Evolutionary conservation across 2,329 filamentous ascomycete species (phyloP), one percentile per base, ranked within the genome.

Genomic region (Fusarium sp.): DNA sequence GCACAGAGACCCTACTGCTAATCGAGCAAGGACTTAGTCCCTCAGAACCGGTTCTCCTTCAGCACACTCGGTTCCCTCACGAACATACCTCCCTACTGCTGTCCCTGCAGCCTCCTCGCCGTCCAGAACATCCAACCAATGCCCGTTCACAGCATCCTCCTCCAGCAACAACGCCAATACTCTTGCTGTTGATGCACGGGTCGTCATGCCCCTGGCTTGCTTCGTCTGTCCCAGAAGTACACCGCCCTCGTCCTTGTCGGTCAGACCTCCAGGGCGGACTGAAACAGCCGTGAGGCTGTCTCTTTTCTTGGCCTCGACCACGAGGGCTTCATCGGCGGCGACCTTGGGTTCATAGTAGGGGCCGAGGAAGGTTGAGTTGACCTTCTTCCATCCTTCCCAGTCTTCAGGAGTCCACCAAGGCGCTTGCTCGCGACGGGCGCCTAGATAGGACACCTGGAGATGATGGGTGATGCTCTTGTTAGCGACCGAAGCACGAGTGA

Each of bases 371-470:
- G 76, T 75, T 19, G 67, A 68, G 65, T 78, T 80, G 19, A 74
- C 67, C 48, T 79, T 72, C 35, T 68, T 63, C 68, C 68, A 70
- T 21, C 66, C 68, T n/a, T 72, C 66, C 78, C 79, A 84, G 51
- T 76, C 78, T 5, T 80, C 77, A 23, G 74, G 69, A 31, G 66
- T 70, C 80, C 81, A 86, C 82, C 84, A 87, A 2, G 77, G 4
- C 79, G 80, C 46, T 74, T 76, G n/a, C 17, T 59, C 50, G 5
- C 78, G 75, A 11, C 87, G 79, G 13, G 82, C 80, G 48, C 77
- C 76, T 5, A 86, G 71, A 54, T 86, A 85, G 0, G 84, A 87
- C 27, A 89, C 78, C 62, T 88, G 79, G 45, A 89, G 74, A 73
- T 87, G 88, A 57, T 84, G 82, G 10, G 75, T 83, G 53, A 88